A percentile compares a stretch with the other conserved stretches of the same genome.
phyloP scores from a whole-genome alignment of 2,329 filamentous ascomycete genomes.

The Penicillium sclerotigenum region DNA sequence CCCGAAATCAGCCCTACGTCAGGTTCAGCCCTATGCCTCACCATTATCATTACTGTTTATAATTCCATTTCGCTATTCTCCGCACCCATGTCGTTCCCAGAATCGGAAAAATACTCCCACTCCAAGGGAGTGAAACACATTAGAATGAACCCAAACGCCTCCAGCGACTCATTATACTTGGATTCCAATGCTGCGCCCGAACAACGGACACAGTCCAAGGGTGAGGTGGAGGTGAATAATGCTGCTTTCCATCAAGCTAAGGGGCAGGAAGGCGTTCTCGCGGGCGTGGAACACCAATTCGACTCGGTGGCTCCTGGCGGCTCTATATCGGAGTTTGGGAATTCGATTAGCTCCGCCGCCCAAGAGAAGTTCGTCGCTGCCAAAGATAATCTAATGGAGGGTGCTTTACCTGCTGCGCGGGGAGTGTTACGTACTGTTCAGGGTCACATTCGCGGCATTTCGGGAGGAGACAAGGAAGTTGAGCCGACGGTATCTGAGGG shows the following conservation, averaged over 20 bases:
- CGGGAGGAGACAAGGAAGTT: neutral
- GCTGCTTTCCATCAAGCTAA: neutral
- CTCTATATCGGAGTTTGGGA: conserved; percentile 11
- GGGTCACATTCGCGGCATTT: conserved; percentile 1
- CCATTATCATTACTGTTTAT: neutral
- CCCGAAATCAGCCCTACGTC: conserved; percentile 20
- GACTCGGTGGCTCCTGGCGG: conserved; percentile 1
- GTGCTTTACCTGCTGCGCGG: conserved; percentile 10
- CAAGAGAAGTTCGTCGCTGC: conserved; percentile 4
- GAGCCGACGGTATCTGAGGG: neutral
- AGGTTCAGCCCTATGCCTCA: conserved; percentile 18
- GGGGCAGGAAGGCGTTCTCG: neutral
- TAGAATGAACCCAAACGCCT: conserved; percentile 5
- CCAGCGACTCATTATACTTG: neutral
- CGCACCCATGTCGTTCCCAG: neutral
- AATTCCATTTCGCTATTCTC: neutral
- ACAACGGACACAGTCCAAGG: neutral
- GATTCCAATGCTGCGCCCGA: neutral
- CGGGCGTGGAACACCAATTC: conserved; percentile 8
- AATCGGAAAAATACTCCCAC: neutral
- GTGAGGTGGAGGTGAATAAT: neutral
- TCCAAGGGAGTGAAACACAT: neutral
- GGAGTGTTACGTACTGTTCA: conserved; percentile 15
- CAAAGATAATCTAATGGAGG: conserved; percentile 16
- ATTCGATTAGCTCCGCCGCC: conserved; percentile 4